A percentile compares a stretch with the other conserved stretches of the same genome.
phyloP scores from a whole-genome alignment of 345 rosid genomes.

The Pugionium dolabratum region DNA sequence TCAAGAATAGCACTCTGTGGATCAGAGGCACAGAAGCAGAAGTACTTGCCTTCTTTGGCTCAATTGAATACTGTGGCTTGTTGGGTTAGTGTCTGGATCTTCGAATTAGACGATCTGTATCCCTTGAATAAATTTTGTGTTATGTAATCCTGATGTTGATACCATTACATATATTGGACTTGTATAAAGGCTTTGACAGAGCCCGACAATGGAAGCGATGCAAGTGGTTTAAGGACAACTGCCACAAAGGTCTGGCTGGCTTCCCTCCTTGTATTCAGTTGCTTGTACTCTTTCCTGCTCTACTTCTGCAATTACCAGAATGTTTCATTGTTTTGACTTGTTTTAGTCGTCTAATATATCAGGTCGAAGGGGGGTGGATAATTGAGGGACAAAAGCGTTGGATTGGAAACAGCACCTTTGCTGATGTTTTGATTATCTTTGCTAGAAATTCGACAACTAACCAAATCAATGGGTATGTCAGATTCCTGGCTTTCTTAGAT shows the following conservation, averaged over 20 bases:
- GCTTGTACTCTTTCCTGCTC: conserved; percentile 17
- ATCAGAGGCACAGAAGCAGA: conserved; percentile 83
- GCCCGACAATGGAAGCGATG: conserved; percentile 97
- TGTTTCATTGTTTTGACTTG: conserved; percentile 18
- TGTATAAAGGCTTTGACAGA: conserved; percentile 82
- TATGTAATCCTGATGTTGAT: conserved; percentile 22
- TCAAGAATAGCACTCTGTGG: conserved; percentile 80
- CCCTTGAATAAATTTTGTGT: conserved; percentile 6
- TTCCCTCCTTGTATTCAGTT: conserved; percentile 22
- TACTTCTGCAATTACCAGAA: neutral
- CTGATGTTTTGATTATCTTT: conserved; percentile 78
- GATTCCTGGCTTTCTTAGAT: conserved; percentile 11
- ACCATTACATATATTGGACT: conserved; percentile 16
- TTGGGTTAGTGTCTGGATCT: conserved; percentile 65
- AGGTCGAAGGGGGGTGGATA: conserved; percentile 93
- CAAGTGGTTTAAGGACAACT: conserved; percentile 73
- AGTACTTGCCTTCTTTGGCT: conserved; percentile 85
- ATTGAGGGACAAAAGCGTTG: conserved; percentile 95
- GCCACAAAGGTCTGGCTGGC: conserved; percentile 68
- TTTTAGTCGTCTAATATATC: conserved; percentile 18
- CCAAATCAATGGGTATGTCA: conserved; percentile 85
- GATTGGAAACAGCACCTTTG: conserved; percentile 98
- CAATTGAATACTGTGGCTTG: conserved; percentile 64
- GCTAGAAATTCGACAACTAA: conserved; percentile 76
- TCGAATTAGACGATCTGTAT: neutral